Evolutionary conservation across 306 rosid genomes (phyloP).

Genomic region (Corylus heterophylla): DNA sequence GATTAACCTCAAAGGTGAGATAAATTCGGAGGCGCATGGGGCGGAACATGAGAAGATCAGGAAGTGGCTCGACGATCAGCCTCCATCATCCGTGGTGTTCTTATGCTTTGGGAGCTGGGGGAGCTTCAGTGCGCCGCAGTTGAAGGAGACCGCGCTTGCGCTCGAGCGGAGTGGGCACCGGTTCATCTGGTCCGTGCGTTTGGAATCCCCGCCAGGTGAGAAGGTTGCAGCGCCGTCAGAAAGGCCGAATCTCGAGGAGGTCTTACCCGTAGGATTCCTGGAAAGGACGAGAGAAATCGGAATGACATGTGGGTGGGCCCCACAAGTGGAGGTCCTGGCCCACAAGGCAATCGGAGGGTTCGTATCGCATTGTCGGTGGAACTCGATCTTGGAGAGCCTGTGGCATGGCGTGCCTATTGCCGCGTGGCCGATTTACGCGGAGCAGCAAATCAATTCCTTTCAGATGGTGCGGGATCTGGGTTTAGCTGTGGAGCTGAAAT

Average conservation of each 20-base stretch:
- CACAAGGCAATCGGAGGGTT: slow-evolving; percentile 16
- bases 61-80: slow-evolving; percentile 45
- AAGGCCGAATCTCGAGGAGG: neutral
- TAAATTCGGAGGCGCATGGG: too few species aligned
- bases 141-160: too few species aligned
- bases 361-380: slow-evolving; percentile 34
- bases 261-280: slow-evolving; percentile 22
- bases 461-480: slow-evolving; percentile 18
- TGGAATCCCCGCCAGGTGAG: neutral
- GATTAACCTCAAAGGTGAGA: too few species aligned
- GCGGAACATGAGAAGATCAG: too few species aligned
- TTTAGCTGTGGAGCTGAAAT: slow-evolving; percentile 11
- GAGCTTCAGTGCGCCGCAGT: neutral
- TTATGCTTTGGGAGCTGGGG: slow-evolving; percentile 49
- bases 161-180: too few species aligned
- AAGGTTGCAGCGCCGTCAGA: neutral
- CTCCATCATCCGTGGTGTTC: slow-evolving; percentile 38
- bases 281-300: slow-evolving; percentile 1
- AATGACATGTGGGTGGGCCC: slow-evolving; percentile 33
- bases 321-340: slow-evolving; percentile 27
- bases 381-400: neutral
- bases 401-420: neutral
- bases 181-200: too few species aligned
- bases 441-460: slow-evolving; percentile 25
- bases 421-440: slow-evolving; percentile 24